Conservation (phyloP, 2,329 filamentous ascomycete species). For the Neofusicoccum sp. region DNA sequence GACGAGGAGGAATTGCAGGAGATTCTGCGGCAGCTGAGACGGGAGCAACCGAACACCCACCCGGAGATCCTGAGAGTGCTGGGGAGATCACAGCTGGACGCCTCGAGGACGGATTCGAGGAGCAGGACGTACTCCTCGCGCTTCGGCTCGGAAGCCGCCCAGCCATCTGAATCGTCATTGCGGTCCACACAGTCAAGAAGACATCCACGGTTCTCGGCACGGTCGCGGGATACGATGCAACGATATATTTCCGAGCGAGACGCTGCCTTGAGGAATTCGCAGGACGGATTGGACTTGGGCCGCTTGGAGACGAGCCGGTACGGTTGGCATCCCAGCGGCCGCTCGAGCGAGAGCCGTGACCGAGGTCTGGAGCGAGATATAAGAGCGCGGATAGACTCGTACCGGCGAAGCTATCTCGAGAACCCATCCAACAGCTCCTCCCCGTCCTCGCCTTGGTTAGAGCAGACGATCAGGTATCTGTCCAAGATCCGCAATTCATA, state of each 20-base stretch:
- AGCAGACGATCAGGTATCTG: conserved; percentile 64
- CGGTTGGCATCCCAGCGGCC: conserved; percentile 7
- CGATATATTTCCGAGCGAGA: conserved; percentile 46
- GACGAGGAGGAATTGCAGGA: conserved; percentile 42
- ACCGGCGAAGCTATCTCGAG: conserved; percentile 33
- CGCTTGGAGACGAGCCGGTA: conserved; percentile 18
- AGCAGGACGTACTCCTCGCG: conserved; percentile 30
- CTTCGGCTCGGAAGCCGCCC: conserved; percentile 29
- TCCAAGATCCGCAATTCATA: conserved; percentile 58
- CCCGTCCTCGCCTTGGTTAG: conserved; percentile 46
- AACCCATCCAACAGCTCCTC: conserved; percentile 29
- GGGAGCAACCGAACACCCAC: conserved; percentile 41
- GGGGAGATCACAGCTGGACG: conserved; percentile 40
- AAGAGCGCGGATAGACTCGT: conserved; percentile 29
- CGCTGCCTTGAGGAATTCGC: conserved; percentile 25
- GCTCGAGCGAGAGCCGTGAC: conserved; percentile 18
- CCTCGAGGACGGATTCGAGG: conserved; percentile 31
- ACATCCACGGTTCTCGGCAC: conserved; percentile 42
- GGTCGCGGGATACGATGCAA: conserved; percentile 42
- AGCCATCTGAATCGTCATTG: conserved; percentile 36
- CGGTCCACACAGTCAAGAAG: conserved; percentile 45
- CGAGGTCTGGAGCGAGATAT: conserved; percentile 26
- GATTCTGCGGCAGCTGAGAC: conserved; percentile 44
- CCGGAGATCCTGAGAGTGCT: conserved; percentile 43
- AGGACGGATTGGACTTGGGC: conserved; percentile 25